These are phyloP conservation scores for Dendrobium chrysotoxum DNA, from an alignment of 106 monocot species.

Conservation along the genomic window DNA sequence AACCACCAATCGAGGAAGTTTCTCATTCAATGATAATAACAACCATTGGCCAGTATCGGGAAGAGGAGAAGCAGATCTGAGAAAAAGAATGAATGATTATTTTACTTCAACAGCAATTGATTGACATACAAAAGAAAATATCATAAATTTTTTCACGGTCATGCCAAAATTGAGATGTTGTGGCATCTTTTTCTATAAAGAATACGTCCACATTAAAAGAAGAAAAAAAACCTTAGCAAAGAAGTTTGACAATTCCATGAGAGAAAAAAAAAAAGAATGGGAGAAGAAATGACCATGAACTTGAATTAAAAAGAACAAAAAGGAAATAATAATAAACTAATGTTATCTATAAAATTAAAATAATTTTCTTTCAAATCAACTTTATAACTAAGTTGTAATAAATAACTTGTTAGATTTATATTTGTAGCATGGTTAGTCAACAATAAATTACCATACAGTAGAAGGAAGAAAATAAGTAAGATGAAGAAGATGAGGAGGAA, in stretches of 20 bases:
- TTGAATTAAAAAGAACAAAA: background rate
- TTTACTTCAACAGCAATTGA: background rate
- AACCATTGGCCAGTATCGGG: slow-evolving; percentile 99
- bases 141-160: background rate
- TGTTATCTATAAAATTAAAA: too few species aligned
- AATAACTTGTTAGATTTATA: too few species aligned
- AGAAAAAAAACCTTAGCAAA: background rate
- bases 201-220: background rate
- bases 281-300: background rate
- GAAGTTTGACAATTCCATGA: background rate
- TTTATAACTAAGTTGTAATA: too few species aligned
- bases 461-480: too few species aligned
- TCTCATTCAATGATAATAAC: slow-evolving; percentile 82
- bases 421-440: too few species aligned
- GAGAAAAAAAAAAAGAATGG: background rate
- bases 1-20: slow-evolving; percentile 58
- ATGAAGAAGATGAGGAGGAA: too few species aligned
- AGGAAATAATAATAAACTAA: background rate
- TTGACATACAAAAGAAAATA: background rate
- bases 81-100: slow-evolving; percentile 11
- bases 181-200: background rate
- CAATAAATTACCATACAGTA: too few species aligned
- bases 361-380: too few species aligned
- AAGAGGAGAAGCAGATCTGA: slow-evolving; percentile 82
- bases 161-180: background rate